Base-by-base conservation (phyloP, 768 basidiomycete genomes). In the Mycena belliarum region DNA sequence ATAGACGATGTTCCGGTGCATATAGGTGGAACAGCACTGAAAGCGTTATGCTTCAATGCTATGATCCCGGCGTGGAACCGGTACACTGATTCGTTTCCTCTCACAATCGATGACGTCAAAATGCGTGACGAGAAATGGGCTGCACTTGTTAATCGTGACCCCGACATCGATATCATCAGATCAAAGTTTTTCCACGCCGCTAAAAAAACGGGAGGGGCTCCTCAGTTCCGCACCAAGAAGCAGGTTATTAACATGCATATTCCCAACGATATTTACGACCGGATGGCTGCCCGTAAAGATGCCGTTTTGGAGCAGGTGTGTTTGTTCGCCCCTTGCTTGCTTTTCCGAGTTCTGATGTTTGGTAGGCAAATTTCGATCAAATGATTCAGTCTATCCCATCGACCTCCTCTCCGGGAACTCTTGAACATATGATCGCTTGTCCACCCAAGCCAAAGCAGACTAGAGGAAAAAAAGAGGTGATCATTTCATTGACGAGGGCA, bases 1-100 rank as follows among this genome's bases (percentile, higher is more conserved):
- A 57, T 69, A 1, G 51, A 59, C 9, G 51, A 69, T 42, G 62
- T 70, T 40, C 66, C 67, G 1, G 65, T 63, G 32, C 68, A 69
- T 41, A 68, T 71, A 23, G 67, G 68, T 14, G 60, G 58, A 10
- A 21, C 14, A 1, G 63, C 60, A 1, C 57, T 70, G 14, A 69
- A 69, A 37, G 14, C 6, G 2, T 46, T 64, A 11, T 49, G 59
- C 10, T 70, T 62, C 42, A 24, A 59, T 15, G 49, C 53, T 8
- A 11, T 69, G 1, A 38, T 63, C 18, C 64, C 64, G 0, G 26
- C 24, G n/a, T 67, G 60, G 60, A 49, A 56, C 6, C 37, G 24
- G 40, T 66, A 52, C 50, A 66, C 63, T 10, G 0, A 44, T 20
- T 2, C 16, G 10, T 42, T 9, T 8, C 46, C 38, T 4, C 1